phyloP scores from a whole-genome alignment of 2,329 filamentous ascomycete species.

The Ascochyta koolunga region DNA sequence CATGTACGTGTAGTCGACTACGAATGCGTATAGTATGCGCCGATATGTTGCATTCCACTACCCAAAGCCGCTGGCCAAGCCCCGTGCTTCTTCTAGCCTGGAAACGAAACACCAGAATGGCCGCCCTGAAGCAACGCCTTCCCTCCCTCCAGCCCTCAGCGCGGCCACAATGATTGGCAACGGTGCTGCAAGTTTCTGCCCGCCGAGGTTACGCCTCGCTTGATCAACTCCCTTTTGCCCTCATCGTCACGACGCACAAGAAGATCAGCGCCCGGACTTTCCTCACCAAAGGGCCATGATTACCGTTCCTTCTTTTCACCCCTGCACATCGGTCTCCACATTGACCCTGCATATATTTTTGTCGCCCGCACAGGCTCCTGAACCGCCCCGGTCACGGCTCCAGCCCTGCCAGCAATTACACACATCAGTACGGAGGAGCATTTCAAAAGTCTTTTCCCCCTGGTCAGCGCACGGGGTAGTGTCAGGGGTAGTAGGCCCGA shows the following conservation, averaged over 20 bases:
- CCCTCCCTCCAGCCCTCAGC: background rate
- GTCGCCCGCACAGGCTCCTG: background rate
- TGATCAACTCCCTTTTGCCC: background rate
- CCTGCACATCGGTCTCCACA: no score
- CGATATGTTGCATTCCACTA: conserved; percentile 11
- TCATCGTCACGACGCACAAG: conserved; percentile 7
- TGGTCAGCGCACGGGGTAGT: no score
- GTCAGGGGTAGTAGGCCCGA: no score
- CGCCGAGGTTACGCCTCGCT: conserved; percentile 15
- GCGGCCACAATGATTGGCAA: background rate
- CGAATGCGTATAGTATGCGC: conserved; percentile 1
- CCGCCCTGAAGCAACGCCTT: background rate
- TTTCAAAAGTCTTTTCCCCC: no score
- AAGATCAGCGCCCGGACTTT: conserved; percentile 8
- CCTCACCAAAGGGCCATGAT: background rate
- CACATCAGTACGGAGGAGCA: no score
- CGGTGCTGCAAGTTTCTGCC: conserved; percentile 10
- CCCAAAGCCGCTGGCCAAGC: background rate
- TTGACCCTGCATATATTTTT: background rate
- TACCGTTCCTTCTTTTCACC: background rate
- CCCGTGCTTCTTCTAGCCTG: conserved; percentile 4
- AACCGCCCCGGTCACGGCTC: conserved; percentile 2
- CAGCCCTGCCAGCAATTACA: conserved; percentile 1
- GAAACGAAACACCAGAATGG: background rate
- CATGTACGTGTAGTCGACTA: conserved; percentile 15